Evolutionary conservation across 768 basidiomycete species (phyloP).

Genomic region (Boletus edulis): DNA sequence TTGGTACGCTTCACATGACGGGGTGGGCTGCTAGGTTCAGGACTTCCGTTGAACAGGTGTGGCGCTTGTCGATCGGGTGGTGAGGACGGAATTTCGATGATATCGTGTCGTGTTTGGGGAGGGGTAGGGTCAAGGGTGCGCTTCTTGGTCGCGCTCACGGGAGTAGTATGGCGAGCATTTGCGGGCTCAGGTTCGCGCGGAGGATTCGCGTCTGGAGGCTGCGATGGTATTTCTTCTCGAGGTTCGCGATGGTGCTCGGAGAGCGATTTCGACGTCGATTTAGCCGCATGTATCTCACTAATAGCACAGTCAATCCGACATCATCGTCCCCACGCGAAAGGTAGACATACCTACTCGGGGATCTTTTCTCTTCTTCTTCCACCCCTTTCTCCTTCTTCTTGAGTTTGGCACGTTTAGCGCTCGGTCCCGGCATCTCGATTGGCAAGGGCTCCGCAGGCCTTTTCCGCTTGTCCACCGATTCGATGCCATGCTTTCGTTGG

Average conservation of each 20-base stretch:
- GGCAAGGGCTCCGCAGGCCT: background rate
- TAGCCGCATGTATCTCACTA: constrained; percentile 6
- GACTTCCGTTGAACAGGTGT: background rate
- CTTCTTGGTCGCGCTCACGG: background rate
- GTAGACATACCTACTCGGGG: constrained; percentile 2
- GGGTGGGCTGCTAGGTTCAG: background rate
- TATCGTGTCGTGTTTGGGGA: background rate
- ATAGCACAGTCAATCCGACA: background rate
- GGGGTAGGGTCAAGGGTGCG: background rate
- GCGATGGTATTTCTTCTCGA: background rate
- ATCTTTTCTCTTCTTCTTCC: background rate
- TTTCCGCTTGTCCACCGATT: constrained; percentile 3
- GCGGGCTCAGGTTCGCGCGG: background rate
- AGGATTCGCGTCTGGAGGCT: background rate
- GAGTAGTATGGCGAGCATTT: background rate
- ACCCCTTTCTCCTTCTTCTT: background rate
- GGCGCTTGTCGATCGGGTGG: background rate
- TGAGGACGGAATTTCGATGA: background rate
- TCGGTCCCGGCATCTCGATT: background rate
- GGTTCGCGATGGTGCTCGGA: background rate
- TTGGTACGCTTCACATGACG: constrained; percentile 3
- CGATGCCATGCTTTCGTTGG: constrained; percentile 31
- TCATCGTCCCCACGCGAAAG: background rate
- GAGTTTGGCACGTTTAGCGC: constrained; percentile 10
- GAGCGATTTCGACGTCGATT: background rate